These are phyloP conservation scores for Colletotrichum euphorbiae DNA, from an alignment of 2,329 filamentous ascomycete species.

Conservation along the genomic window DNA sequence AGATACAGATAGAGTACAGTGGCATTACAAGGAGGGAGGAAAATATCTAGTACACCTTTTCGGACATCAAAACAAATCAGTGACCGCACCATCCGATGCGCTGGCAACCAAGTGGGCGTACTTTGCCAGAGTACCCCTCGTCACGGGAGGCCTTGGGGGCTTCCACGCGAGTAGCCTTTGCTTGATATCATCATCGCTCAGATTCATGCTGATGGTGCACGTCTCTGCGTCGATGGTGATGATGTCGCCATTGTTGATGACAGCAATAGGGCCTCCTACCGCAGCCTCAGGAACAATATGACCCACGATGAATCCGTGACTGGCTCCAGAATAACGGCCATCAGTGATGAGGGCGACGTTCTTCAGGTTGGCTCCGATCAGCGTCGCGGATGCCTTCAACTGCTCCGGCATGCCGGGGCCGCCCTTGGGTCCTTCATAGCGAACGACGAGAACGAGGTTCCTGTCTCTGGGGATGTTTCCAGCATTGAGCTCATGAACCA, in stretches of 20 bases:
- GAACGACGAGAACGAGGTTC: conserved; percentile 88
- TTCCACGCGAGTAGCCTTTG: conserved; percentile 75
- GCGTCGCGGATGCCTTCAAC: conserved; percentile 85
- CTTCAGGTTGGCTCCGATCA: conserved; percentile 90
- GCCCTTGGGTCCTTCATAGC: conserved; percentile 95
- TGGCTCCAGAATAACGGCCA: conserved; percentile 88
- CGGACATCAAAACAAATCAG: conserved; percentile 62
- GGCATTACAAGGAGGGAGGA: background rate
- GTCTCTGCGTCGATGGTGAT: conserved; percentile 88
- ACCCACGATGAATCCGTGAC: conserved; percentile 92
- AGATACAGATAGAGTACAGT: background rate
- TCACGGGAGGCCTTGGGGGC: conserved; percentile 77
- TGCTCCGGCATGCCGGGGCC: conserved; percentile 98
- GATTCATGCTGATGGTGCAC: conserved; percentile 74
- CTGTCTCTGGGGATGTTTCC: conserved; percentile 69
- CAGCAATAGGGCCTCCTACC: conserved; percentile 86
- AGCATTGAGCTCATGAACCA: conserved; percentile 81
- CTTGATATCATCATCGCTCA: conserved; percentile 79
- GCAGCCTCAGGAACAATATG: conserved; percentile 93
- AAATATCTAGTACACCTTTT: background rate
- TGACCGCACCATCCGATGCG: conserved; percentile 91
- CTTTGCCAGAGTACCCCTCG: conserved; percentile 87
- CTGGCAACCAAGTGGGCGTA: conserved; percentile 90
- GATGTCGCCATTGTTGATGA: conserved; percentile 82
- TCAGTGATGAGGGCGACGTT: conserved; percentile 95